Percentiles rank a stretch among this genome's conserved stretches.
Conservation (phyloP, 768 basidiomycete species). For the Galerina sulciceps region DNA sequence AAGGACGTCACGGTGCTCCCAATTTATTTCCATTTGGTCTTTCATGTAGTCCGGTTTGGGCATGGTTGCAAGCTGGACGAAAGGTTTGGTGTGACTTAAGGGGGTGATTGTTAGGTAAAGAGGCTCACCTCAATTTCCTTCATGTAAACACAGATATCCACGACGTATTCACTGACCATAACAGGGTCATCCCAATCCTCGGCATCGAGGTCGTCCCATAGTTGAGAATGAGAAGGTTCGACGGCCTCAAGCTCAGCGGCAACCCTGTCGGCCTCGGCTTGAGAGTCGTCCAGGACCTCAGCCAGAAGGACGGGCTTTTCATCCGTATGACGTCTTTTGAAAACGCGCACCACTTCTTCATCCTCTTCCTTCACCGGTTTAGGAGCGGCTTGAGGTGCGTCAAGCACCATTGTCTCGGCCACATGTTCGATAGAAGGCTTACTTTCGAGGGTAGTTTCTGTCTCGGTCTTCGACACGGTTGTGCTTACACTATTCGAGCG, state of each 20-base stretch:
- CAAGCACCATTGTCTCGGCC: constrained; percentile 25
- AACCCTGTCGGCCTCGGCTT: constrained; percentile 38
- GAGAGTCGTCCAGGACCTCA: constrained; percentile 40
- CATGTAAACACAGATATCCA: constrained; percentile 92
- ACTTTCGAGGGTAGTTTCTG: constrained; percentile 6
- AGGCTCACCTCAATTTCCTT: constrained; percentile 75
- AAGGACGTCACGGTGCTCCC: constrained; percentile 88
- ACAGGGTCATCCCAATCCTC: constrained; percentile 92
- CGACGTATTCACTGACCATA: constrained; percentile 97
- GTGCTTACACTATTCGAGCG: constrained; percentile 21
- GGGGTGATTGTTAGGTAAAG: neutral
- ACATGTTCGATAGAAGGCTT: constrained; percentile 16
- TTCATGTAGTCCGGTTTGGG: constrained; percentile 88
- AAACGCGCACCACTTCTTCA: constrained; percentile 53
- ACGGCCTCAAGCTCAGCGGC: constrained; percentile 46
- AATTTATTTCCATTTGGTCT: constrained; percentile 79
- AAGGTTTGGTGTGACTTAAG: neutral
- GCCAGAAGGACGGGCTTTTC: constrained; percentile 29
- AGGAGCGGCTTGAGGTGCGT: constrained; percentile 4
- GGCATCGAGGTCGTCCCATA: constrained; percentile 54
- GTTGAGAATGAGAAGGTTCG: constrained; percentile 46
- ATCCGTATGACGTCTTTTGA: constrained; percentile 70
- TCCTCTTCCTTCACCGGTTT: constrained; percentile 34
- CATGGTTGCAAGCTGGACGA: constrained; percentile 55
- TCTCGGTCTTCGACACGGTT: constrained; percentile 15